phyloP scores from a whole-genome alignment of 2,329 filamentous ascomycete species.

The Talaromyces sp. region DNA sequence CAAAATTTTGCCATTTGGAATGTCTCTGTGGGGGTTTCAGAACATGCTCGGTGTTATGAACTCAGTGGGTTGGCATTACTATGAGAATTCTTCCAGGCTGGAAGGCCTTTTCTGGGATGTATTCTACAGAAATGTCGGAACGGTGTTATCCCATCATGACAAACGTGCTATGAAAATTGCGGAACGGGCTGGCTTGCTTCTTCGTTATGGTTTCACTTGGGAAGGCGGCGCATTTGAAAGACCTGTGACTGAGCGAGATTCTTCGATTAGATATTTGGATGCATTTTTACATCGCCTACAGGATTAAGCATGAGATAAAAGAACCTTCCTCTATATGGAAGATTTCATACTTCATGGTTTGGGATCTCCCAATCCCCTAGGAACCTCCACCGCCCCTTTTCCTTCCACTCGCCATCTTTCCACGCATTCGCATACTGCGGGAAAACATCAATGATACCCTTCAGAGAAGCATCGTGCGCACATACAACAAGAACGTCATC shows the following conservation, averaged over 20 bases:
- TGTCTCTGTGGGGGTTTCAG: conserved; percentile 18
- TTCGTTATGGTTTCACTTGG: conserved; percentile 13
- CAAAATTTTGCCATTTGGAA: conserved; percentile 19
- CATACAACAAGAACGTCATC: conserved; percentile 27
- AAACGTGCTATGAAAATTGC: conserved; percentile 12
- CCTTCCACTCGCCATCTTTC: conserved; percentile 3
- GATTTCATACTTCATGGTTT: too few species aligned
- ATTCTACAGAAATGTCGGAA: conserved; percentile 8
- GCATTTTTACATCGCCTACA: conserved; percentile 11
- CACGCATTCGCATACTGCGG: conserved; percentile 15
- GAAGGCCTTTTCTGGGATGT: conserved; percentile 16
- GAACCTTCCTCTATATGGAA: too few species aligned
- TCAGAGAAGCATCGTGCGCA: conserved; percentile 25
- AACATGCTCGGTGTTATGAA: conserved; percentile 15
- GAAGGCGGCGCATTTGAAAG: conserved; percentile 6
- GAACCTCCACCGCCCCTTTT: conserved; percentile 21
- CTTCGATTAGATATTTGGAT: conserved; percentile 13
- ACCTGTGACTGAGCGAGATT: conserved; percentile 12
- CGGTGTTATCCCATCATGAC: conserved; percentile 6
- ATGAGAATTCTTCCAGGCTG: conserved; percentile 7
- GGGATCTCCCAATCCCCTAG: conserved; percentile 29
- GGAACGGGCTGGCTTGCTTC: conserved; percentile 10
- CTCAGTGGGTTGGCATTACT: conserved; percentile 17
- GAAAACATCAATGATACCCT: conserved; percentile 23
- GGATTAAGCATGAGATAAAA: too few species aligned